Base-by-base conservation (phyloP, 768 basidiomycete genomes). In the Neoboletus magnificus region DNA sequence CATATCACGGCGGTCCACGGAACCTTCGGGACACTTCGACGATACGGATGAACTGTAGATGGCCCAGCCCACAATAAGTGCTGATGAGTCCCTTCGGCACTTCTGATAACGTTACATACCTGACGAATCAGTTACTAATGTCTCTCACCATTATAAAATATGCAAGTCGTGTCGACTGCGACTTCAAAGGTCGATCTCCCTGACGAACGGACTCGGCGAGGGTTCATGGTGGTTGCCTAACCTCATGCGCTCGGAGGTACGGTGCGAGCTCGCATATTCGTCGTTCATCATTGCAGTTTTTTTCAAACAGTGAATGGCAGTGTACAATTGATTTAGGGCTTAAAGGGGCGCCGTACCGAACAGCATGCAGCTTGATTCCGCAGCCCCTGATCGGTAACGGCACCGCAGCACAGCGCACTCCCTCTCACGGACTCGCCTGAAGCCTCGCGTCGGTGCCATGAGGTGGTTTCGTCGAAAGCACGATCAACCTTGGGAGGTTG, bases 401-500 rank as follows among this genome's bases (percentile, higher is more conserved):
- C 57, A 62, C 48, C 56, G 64, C 60, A 67, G 50, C 43, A 56
- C 36, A 44, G 29, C 40, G 30, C 40, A 42, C 48, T 9, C 53
- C 46, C 50, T 45, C 50, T 61, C 55, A 60, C 55, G 55, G 44
- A 61, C 62, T 57, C 57, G 37, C 62, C 53, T 32, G 47, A 58
- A 54, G 48, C 52, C 53, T 63, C 58, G 46, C 42, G 40, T 60
- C 55, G 56, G 43, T 44, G 20, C 50, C 51, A 70, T 71, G 67
- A 64, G 66, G 64, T 73, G 73, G 58, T 80, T 86, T 61, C 78
- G 82, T 57, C 77, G 82, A 56, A 81, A 77, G 58, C 54, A 48
- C 50, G 81, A 86, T 64, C 73, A 73, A 10, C 81, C 87, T 36
- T 91, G 89, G 89, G 89, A 91, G 73, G 88, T 91, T 40, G 85